Conservation (phyloP, 768 basidiomycete genomes). For the Xanthoconium stramineum region DNA sequence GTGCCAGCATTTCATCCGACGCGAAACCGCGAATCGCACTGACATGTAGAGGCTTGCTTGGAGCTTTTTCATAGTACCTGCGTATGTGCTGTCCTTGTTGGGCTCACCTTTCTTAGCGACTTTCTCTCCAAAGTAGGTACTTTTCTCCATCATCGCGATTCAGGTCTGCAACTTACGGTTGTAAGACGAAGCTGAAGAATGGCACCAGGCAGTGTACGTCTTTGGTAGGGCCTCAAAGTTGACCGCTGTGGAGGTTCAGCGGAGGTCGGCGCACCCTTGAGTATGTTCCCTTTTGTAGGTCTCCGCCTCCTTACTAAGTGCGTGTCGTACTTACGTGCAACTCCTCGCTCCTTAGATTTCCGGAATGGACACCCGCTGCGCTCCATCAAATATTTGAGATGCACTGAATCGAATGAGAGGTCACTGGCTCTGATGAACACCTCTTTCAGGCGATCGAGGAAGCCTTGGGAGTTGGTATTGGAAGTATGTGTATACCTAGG, state of each 20-base stretch:
- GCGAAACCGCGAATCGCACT: conserved; percentile 31
- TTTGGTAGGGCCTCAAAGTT: conserved; percentile 26
- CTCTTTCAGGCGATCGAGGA: conserved; percentile 16
- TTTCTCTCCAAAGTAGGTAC: conserved; percentile 12
- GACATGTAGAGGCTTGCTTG: conserved; percentile 22
- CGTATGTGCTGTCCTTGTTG: background rate
- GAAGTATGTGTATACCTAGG: conserved; percentile 8
- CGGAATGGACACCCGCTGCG: conserved; percentile 24
- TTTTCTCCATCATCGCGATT: conserved; percentile 28
- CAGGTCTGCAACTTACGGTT: conserved; percentile 29
- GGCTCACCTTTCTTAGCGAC: background rate
- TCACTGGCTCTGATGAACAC: background rate
- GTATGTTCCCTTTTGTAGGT: conserved; percentile 10
- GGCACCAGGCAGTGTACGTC: conserved; percentile 29
- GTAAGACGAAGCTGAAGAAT: conserved; percentile 26
- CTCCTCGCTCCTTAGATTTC: conserved; percentile 27
- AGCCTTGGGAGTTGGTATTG: conserved; percentile 18
- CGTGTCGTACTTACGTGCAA: conserved; percentile 10
- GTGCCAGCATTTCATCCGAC: conserved; percentile 27
- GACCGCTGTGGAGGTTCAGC: conserved; percentile 20
- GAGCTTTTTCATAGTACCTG: conserved; percentile 16
- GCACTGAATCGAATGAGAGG: conserved; percentile 6
- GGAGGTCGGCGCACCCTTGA: conserved; percentile 18
- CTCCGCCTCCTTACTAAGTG: background rate
- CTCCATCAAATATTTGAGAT: conserved; percentile 16